These are phyloP conservation scores for Chalciporus piperatus DNA, from an alignment of 768 basidiomycete genomes.

Conservation along the genomic window DNA sequence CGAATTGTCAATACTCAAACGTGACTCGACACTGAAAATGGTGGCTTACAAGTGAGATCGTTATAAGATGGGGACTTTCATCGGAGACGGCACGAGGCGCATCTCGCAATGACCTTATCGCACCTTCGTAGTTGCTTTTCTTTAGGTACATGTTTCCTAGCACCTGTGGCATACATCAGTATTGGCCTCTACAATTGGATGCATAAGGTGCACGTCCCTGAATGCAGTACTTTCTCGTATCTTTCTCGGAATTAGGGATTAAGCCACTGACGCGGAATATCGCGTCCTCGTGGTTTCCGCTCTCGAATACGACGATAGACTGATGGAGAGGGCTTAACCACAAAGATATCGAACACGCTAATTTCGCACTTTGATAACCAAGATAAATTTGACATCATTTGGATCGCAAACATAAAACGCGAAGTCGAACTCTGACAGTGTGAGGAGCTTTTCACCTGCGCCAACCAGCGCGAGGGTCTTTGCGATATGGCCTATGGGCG, in stretches of 20 bases:
- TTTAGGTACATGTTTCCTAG: no score
- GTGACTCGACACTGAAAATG: no score
- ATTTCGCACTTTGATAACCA: slow-evolving; percentile 1
- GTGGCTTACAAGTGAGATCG: no score
- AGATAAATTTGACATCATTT: neutral
- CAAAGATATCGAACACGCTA: no score
- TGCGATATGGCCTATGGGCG: no score
- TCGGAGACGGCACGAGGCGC: no score
- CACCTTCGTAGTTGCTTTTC: neutral
- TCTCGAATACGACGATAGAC: neutral
- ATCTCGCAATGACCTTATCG: neutral
- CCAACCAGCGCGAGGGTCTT: no score
- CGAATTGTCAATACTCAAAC: no score
- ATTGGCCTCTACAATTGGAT: no score
- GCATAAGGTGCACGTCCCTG: neutral
- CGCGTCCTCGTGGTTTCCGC: neutral
- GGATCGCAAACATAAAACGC: neutral
- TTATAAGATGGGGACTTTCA: no score
- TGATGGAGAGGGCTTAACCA: no score
- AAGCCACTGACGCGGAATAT: slow-evolving; percentile 1
- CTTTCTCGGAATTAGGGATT: neutral
- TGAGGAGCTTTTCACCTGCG: neutral
- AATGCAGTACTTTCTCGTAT: neutral
- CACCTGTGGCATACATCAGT: neutral
- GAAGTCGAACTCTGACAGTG: slow-evolving; percentile 2